Evolutionary conservation across 371 early-diverging fungal genomes (phyloP).

Genomic region (Sporodiniella umbellata): DNA sequence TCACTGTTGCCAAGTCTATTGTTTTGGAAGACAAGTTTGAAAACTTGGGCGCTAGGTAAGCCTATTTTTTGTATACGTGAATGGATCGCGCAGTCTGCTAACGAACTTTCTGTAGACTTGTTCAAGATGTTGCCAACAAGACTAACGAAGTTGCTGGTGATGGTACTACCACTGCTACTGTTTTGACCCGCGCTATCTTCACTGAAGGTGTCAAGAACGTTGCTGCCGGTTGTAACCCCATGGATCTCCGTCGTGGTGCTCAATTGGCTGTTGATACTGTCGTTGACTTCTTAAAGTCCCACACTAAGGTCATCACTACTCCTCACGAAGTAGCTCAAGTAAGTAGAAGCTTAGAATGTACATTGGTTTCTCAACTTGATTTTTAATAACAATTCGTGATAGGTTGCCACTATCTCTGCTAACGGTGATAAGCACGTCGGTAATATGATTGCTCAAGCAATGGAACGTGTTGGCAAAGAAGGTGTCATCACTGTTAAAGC

Average conservation of each 20-base stretch:
- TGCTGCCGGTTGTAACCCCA: constrained; percentile 98
- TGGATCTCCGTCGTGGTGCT: constrained; percentile 96
- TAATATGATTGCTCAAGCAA: constrained; percentile 93
- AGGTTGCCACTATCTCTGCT: constrained; percentile 93
- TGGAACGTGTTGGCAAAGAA: constrained; percentile 99
- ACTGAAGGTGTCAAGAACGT: constrained; percentile 98
- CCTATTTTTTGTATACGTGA: constrained; percentile 3
- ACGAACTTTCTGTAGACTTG: constrained; percentile 56
- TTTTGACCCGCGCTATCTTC: constrained; percentile 97
- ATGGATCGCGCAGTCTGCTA: background rate
- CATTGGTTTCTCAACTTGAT: background rate
- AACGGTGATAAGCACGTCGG: constrained; percentile 97
- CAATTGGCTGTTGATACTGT: constrained; percentile 90
- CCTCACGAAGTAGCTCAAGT: constrained; percentile 94
- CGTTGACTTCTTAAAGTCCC: constrained; percentile 81
- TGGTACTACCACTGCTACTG: constrained; percentile 98
- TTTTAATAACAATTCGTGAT: background rate
- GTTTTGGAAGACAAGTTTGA: constrained; percentile 95
- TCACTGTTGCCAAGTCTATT: constrained; percentile 97
- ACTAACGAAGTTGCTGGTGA: constrained; percentile 98
- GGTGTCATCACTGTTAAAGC: constrained; percentile 98
- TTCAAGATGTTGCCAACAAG: constrained; percentile 98
- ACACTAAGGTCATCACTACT: constrained; percentile 90
- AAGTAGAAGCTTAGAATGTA: too few species aligned
- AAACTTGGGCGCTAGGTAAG: constrained; percentile 93